Evolutionary conservation across 164 flowering plant species (phyloP).

Genomic region (Berberis thunbergii): DNA sequence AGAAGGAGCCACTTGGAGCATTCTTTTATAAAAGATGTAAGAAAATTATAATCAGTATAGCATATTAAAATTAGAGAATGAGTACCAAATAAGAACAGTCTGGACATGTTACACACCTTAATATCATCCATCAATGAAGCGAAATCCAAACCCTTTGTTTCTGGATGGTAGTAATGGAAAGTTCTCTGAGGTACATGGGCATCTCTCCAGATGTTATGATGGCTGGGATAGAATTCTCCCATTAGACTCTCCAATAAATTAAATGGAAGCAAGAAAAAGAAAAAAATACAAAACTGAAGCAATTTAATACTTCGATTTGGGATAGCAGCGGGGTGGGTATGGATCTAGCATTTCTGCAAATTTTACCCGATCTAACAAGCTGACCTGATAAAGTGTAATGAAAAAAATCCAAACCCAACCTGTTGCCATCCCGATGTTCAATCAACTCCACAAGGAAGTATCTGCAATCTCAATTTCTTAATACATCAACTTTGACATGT

Average conservation of each 20-base stretch:
- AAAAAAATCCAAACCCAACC: too few species aligned
- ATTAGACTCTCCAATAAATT: slow-evolving; percentile 8
- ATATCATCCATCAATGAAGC: slow-evolving; percentile 74
- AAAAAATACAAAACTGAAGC: not conserved
- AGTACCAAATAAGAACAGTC: not conserved
- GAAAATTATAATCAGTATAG: not conserved
- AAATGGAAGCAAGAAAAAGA: not conserved
- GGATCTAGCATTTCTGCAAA: too few species aligned
- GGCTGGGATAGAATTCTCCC: slow-evolving; percentile 36
- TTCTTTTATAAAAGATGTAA: slow-evolving; percentile 34
- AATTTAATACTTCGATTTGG: not conserved
- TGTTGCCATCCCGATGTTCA: too few species aligned
- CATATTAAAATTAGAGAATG: not conserved
- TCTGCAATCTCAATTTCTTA: too few species aligned
- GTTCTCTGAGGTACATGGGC: slow-evolving; percentile 79
- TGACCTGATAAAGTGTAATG: too few species aligned
- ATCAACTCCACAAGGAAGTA: too few species aligned
- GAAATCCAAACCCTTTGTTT: slow-evolving; percentile 73
- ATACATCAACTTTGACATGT: too few species aligned
- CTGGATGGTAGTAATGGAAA: slow-evolving; percentile 86
- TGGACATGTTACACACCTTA: slow-evolving; percentile 36
- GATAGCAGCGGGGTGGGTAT: too few species aligned
- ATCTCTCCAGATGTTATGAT: slow-evolving; percentile 97
- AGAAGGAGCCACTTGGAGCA: slow-evolving; percentile 94
- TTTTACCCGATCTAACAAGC: too few species aligned